Evolutionary conservation across 2,329 filamentous ascomycete genomes (phyloP).

Genomic region (Epichloe coenophiala): DNA sequence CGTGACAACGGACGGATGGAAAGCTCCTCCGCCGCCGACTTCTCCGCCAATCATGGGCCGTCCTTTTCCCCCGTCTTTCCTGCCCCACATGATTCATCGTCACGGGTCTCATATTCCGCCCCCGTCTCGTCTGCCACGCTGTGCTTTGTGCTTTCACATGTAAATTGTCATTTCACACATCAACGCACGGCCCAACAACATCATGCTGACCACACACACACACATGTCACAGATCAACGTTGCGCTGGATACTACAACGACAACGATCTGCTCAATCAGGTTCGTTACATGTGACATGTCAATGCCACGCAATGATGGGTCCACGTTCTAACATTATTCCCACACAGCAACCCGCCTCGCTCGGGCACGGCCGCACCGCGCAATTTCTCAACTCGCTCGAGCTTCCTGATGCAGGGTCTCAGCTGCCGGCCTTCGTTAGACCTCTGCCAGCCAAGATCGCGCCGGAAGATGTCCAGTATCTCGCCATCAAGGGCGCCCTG

Average conservation of each 20-base stretch:
- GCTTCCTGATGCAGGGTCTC: constrained; percentile 29
- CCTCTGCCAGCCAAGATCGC: constrained; percentile 65
- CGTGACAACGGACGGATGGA: neutral
- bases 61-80: neutral
- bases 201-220: neutral
- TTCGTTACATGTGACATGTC: neutral
- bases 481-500: constrained; percentile 73
- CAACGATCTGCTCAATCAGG: constrained; percentile 14
- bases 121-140: too few species aligned
- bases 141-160: neutral
- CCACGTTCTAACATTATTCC: neutral
- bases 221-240: constrained; percentile 19
- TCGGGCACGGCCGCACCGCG: constrained; percentile 25
- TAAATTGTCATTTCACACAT: neutral
- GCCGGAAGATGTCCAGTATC: constrained; percentile 69
- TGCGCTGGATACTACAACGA: constrained; percentile 22
- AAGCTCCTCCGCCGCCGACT: neutral
- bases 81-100: neutral
- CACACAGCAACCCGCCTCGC: constrained; percentile 9
- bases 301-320: constrained; percentile 7
- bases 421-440: constrained; percentile 59
- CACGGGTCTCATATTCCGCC: neutral
- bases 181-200: neutral
- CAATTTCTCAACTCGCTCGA: constrained; percentile 35
- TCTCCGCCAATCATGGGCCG: neutral